Evolutionary conservation across 768 basidiomycete species (phyloP).

Genomic region (Tricholoma hemisulphureum): DNA sequence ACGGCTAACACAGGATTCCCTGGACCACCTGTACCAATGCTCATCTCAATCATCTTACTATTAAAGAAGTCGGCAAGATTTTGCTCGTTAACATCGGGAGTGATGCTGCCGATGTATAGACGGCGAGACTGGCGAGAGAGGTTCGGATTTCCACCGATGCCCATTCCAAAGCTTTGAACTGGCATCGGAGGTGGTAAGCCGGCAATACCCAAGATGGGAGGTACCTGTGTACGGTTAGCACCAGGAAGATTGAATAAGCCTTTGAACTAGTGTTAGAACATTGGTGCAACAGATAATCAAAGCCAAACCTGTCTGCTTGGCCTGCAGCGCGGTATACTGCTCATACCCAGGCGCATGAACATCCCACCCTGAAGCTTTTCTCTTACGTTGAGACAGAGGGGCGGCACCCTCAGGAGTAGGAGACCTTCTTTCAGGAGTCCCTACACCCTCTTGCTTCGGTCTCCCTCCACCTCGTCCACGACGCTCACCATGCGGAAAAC

Average conservation of each 20-base stretch:
- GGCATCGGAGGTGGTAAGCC: constrained; percentile 82
- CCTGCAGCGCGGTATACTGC: constrained; percentile 91
- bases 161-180: constrained; percentile 83
- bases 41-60: constrained; percentile 90
- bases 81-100: constrained; percentile 90
- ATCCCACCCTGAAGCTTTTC: constrained; percentile 95
- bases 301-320: constrained; percentile 90
- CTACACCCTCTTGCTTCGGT: constrained; percentile 54
- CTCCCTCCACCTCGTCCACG: constrained; percentile 41
- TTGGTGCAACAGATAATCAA: not conserved
- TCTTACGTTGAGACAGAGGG: constrained; percentile 80
- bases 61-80: constrained; percentile 95
- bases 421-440: constrained; percentile 76
- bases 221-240: constrained; percentile 85
- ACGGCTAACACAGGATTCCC: constrained; percentile 92
- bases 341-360: constrained; percentile 95
- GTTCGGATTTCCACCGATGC: constrained; percentile 84
- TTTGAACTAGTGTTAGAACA: constrained; percentile 28
- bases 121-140: constrained; percentile 90
- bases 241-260: constrained; percentile 97
- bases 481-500: constrained; percentile 35
- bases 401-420: constrained; percentile 87
- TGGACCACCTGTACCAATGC: constrained; percentile 76
- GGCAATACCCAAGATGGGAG: constrained; percentile 77
- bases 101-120: constrained; percentile 96